Percentiles rank a stretch among this genome's conserved stretches.
These are phyloP conservation scores for Arxiozyma bovina DNA, from an alignment of 1,139 yeast genomes.

Conservation along the genomic window DNA sequence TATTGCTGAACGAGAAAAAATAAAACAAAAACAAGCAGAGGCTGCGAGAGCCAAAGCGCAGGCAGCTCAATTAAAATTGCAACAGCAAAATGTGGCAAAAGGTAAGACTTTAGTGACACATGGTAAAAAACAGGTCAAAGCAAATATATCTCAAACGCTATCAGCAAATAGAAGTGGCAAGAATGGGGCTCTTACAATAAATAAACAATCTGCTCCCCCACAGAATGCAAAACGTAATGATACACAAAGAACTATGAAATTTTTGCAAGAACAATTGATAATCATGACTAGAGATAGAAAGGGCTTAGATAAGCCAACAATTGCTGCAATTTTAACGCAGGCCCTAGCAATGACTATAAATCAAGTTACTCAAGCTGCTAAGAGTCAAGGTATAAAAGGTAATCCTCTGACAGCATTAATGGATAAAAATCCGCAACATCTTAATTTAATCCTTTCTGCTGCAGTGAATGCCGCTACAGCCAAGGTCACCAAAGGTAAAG, in stretches of 20 bases:
- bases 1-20: constrained; percentile 70
- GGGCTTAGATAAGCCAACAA: constrained; percentile 60
- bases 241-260: constrained; percentile 36
- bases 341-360: constrained; percentile 91
- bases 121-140: constrained; percentile 14
- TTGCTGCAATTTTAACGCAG: constrained; percentile 76
- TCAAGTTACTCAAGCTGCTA: constrained; percentile 79
- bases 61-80: constrained; percentile 47
- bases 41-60: constrained; percentile 50
- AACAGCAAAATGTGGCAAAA: constrained; percentile 41
- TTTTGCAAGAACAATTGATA: constrained; percentile 64
- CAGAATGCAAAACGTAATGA: constrained; percentile 16
- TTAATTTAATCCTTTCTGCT: constrained; percentile 71
- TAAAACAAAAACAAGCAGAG: constrained; percentile 60
- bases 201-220: constrained; percentile 5
- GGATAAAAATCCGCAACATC: constrained; percentile 81
- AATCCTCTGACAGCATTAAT: constrained; percentile 73
- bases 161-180: constrained; percentile 29
- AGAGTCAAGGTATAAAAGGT: constrained; percentile 72
- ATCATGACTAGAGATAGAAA: constrained; percentile 61
- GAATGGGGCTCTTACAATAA: not conserved
- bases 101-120: constrained; percentile 22
- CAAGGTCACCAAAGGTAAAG: constrained; percentile 44
- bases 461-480: constrained; percentile 74
- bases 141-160: constrained; percentile 30